Base-by-base conservation (phyloP, 75 land plant species). In the Pinus albicaulis region DNA sequence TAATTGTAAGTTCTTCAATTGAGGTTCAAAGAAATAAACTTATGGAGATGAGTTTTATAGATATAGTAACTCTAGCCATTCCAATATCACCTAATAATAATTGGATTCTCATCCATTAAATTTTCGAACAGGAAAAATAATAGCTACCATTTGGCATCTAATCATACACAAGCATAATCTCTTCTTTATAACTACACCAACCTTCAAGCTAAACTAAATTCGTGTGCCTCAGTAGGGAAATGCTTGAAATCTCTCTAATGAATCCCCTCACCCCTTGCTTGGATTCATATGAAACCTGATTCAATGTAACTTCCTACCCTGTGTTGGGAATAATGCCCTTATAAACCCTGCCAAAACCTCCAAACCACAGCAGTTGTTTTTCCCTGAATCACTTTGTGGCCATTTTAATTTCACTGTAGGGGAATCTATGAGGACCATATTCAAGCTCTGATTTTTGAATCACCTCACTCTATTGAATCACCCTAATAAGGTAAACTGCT, bases 201-300 rank as follows among this genome's bases (percentile, higher is more conserved):
- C 96, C 96, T 60, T 75, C 76, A 57, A 93, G 77, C 59, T 82
- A 73, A 23, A 93, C 96, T 63, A 93, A 68, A 73, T 83, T 85
- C 52, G 83, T 80, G 82, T 91, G 96, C 59, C 83, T 81, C 28
- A 93, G 64, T 74, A 81, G 76, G 14, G 94, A 86, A 7, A 92
- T 76, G 71, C 87, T 91, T 23, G 88, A 75, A 15, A 93, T 73
- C 77, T 93, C 94, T 1, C 94, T 85, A 24, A 91, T 1, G 57
- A 91, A 91, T 59, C 85, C 93, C 55, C 83, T 76, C 84, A 77
- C 72, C 7, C 91, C 95, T 24, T 86, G 85, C 13, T 74, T 77
- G n/a, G 81, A 81, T 22, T 85, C 83, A n/a, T 71, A 71, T 0
- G 86, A 75, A 66, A 93, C 84, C 34, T 81, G 68, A 70, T 93